Evolutionary conservation across 2,329 filamentous ascomycete genomes (phyloP).

Genomic region (Neurospora sp.): DNA sequence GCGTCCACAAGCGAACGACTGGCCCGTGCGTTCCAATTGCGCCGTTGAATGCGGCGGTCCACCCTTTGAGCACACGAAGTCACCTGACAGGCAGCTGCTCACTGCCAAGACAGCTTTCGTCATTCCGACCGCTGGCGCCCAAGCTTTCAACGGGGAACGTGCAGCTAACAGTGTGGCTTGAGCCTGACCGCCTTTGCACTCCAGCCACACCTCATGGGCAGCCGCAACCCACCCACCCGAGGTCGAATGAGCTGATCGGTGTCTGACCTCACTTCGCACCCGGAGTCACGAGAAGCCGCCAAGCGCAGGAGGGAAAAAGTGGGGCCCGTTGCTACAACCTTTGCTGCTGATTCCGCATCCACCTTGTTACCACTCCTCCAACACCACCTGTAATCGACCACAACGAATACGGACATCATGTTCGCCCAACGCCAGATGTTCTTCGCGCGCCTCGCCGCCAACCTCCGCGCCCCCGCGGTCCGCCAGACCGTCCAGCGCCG

Average conservation of each 20-base stretch:
- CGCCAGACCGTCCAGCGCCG: slow-evolving; percentile 57
- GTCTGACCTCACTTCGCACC: slow-evolving; percentile 15
- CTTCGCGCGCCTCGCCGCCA: slow-evolving; percentile 54
- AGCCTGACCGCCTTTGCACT: neutral
- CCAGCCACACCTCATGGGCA: neutral
- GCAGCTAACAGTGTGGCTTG: neutral
- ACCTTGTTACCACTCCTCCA: slow-evolving; percentile 3
- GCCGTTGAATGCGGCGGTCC: neutral
- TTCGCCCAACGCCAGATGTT: slow-evolving; percentile 46
- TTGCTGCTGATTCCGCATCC: slow-evolving; percentile 6
- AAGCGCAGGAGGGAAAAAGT: slow-evolving; percentile 10
- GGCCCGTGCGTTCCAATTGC: slow-evolving; percentile 1
- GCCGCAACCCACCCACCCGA: slow-evolving; percentile 9
- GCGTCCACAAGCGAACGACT: neutral
- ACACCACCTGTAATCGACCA: slow-evolving; percentile 3
- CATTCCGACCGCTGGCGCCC: neutral
- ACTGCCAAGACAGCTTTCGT: neutral
- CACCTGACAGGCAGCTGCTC: neutral
- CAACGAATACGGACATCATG: slow-evolving; percentile 35
- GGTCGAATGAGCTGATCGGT: slow-evolving; percentile 16
- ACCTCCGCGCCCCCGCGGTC: slow-evolving; percentile 45
- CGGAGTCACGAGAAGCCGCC: neutral
- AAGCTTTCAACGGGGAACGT: neutral
- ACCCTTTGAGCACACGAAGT: neutral
- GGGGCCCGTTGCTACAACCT: slow-evolving; percentile 13